Conservation (phyloP, 192 early-diverging fungal genomes). For the Ambispora gerdemannii region DNA sequence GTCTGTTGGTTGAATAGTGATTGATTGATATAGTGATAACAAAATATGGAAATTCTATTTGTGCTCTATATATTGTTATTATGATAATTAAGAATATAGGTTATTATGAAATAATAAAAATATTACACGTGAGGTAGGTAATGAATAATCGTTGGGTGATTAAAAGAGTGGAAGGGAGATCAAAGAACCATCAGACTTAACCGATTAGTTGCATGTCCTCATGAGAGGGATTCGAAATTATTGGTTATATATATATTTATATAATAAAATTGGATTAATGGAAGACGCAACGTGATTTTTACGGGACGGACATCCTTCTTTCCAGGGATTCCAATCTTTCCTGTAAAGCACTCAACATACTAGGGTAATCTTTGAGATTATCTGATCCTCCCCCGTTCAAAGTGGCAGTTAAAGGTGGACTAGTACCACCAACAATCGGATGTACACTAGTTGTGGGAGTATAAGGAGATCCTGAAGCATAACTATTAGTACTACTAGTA, state of each 20-base stretch:
- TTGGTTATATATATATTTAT: too few relatives aligned
- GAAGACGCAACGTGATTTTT: not conserved
- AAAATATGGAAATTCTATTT: too few relatives aligned
- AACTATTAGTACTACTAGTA: not conserved
- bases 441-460: not conserved
- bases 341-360: conserved; percentile 14
- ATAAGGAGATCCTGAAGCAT: not conserved
- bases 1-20: too few relatives aligned
- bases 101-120: too few relatives aligned
- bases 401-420: conserved; percentile 7
- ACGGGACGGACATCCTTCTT: conserved; percentile 21
- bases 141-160: too few relatives aligned
- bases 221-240: too few relatives aligned
- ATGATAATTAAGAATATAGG: too few relatives aligned
- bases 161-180: not conserved
- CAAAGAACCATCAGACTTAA: not conserved
- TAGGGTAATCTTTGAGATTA: conserved; percentile 4
- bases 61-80: too few relatives aligned
- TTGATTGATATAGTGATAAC: too few relatives aligned
- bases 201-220: not conserved
- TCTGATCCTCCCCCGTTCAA: not conserved
- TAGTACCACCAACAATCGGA: not conserved
- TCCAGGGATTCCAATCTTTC: conserved; percentile 28
- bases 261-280: not conserved
- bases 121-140: too few relatives aligned